Evolutionary conservation across 768 basidiomycete species (phyloP).

Genomic region (Hysterangium stoloniferum): DNA sequence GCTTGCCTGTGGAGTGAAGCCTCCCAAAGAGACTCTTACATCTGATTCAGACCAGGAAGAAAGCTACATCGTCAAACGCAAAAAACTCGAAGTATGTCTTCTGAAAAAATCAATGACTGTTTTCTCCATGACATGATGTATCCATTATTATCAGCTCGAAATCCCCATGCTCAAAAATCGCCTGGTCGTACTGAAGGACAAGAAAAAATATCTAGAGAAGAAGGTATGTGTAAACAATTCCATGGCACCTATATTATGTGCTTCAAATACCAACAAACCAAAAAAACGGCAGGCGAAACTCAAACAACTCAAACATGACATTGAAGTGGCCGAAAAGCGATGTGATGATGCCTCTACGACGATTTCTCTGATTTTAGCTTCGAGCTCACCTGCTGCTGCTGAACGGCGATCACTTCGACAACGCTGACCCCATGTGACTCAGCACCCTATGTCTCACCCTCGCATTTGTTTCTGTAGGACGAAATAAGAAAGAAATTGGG

Average conservation of each 20-base stretch:
- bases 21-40: neutral
- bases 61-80: neutral
- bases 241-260: neutral
- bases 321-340: neutral
- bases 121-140: neutral
- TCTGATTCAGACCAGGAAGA: conserved; percentile 1
- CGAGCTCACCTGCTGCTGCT: too few relatives aligned
- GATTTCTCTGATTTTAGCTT: neutral
- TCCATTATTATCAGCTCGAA: neutral
- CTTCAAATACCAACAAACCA: neutral
- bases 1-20: neutral
- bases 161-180: neutral
- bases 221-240: neutral
- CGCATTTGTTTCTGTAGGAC: too few relatives aligned
- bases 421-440: too few relatives aligned
- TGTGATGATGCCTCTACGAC: neutral
- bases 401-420: too few relatives aligned
- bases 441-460: too few relatives aligned
- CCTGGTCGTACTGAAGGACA: neutral
- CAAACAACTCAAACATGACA: neutral
- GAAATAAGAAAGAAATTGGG: too few relatives aligned
- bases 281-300: neutral
- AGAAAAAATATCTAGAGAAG: conserved; percentile 7
- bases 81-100: neutral
- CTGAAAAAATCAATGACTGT: neutral